Percentiles rank a stretch among this genome's conserved stretches.
Evolutionary conservation across 2,329 filamentous ascomycete species (phyloP).

Genomic region (Mollisia scopiformis): DNA sequence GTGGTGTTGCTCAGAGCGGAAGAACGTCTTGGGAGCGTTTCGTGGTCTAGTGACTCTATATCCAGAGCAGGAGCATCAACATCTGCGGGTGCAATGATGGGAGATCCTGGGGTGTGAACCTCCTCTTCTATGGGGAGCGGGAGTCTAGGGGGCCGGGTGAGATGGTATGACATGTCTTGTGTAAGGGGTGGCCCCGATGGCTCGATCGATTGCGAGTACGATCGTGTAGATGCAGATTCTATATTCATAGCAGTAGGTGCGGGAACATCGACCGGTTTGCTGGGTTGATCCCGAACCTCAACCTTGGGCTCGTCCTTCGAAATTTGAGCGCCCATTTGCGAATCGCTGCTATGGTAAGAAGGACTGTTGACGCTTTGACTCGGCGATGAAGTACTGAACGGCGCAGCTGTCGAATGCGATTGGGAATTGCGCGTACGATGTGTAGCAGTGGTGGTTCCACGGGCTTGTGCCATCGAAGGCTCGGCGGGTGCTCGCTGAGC

Average conservation of each 20-base stretch:
- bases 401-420: slow-evolving; percentile 18
- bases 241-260: slow-evolving; percentile 28
- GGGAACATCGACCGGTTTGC: slow-evolving; percentile 61
- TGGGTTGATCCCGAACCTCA: slow-evolving; percentile 44
- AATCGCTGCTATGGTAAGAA: slow-evolving; percentile 25
- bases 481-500: slow-evolving; percentile 62
- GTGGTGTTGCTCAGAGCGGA: slow-evolving; percentile 64
- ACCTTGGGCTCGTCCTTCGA: slow-evolving; percentile 37
- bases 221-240: slow-evolving; percentile 30
- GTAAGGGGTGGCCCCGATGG: slow-evolving; percentile 44
- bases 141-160: slow-evolving; percentile 79
- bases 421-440: slow-evolving; percentile 32
- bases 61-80: slow-evolving; percentile 34
- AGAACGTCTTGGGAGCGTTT: slow-evolving; percentile 49
- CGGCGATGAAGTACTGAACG: slow-evolving; percentile 11
- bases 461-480: slow-evolving; percentile 60
- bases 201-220: slow-evolving; percentile 53
- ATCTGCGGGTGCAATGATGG: slow-evolving; percentile 77
- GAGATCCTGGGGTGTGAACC: slow-evolving; percentile 84
- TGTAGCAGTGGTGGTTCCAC: slow-evolving; percentile 34
- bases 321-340: slow-evolving; percentile 28
- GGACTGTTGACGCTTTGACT: slow-evolving; percentile 26
- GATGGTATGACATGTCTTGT: slow-evolving; percentile 58
- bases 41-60: slow-evolving; percentile 52
- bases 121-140: slow-evolving; percentile 95